These are phyloP conservation scores for Rickenella mellea DNA, from an alignment of 768 basidiomycete genomes.

Conservation along the genomic window DNA sequence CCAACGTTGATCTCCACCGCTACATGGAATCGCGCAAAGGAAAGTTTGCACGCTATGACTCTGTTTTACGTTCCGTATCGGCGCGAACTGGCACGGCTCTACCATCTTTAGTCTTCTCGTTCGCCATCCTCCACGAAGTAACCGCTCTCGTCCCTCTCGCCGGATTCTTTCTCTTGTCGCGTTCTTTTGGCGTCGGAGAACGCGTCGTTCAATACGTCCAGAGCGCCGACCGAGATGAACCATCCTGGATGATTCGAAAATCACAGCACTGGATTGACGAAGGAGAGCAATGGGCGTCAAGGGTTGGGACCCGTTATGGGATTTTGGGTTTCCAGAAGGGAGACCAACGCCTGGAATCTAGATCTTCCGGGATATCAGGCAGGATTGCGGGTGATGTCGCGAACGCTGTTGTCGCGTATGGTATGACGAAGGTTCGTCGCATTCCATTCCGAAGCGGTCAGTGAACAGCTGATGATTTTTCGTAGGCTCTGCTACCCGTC, in stretches of 20 bases:
- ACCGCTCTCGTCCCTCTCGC: conserved; percentile 74
- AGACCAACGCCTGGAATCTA: conserved; percentile 6
- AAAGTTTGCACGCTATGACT: conserved; percentile 39
- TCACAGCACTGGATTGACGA: conserved; percentile 62
- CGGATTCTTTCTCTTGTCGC: conserved; percentile 61
- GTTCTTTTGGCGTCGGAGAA: conserved; percentile 61
- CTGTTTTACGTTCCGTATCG: conserved; percentile 51
- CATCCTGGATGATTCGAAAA: conserved; percentile 32
- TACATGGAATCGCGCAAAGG: no score
- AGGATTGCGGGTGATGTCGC: conserved; percentile 67
- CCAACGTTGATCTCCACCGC: no score
- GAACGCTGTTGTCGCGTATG: conserved; percentile 78
- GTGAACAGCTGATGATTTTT: conserved; percentile 2
- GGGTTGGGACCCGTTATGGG: conserved; percentile 71
- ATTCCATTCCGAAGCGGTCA: not conserved
- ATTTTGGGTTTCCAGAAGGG: conserved; percentile 68
- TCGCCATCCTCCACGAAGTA: conserved; percentile 76
- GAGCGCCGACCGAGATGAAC: conserved; percentile 8
- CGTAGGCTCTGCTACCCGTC: conserved; percentile 62
- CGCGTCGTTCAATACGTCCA: conserved; percentile 38
- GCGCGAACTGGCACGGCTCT: conserved; percentile 65
- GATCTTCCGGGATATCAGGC: conserved; percentile 15
- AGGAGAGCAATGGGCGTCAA: conserved; percentile 60
- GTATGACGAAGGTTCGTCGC: conserved; percentile 56
- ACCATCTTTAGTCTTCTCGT: conserved; percentile 68